Base-by-base conservation (phyloP, 257 asterid species). In the Primulina eburnea region DNA sequence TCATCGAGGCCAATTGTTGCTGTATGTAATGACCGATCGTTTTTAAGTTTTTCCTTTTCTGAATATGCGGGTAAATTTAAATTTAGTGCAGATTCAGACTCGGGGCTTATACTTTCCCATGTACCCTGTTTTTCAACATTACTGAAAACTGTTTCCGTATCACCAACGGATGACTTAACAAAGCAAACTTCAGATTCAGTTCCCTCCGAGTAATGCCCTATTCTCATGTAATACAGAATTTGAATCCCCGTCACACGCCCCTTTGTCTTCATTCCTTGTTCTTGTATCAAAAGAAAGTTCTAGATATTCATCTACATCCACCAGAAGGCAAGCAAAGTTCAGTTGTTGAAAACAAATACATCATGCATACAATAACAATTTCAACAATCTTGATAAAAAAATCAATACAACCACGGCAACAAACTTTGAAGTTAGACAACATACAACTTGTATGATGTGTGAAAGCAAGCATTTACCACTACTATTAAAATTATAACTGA, bases 1-100 rank as follows among this genome's bases (percentile, higher is more conserved):
- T 91, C 97, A 74, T 89, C 97, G 50, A 94, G 95, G 56, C 92
- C 88, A 34, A 78, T 70, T 71, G 90, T 90, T 53, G 86, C 86
- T 8, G 77, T 78, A 71, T 60, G 85, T 34, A 74, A 59, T 17
- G n/a, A 50, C 76, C 75, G 85, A 59, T 81, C 90, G 4, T 38
- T 72, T 72, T 72, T 73, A 29, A 79, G 28, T 71, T 72, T 69
- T 64, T 81, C 89, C 72, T 80, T 83, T 34, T 74, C 95, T 38
- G 66, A 64, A 69, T 59, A 76, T 8, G 73, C 76, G 10, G 73
- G 72, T 26, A 47, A 20, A 47, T 80, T 77, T 47, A 76, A 73
- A 65, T 74, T 82, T 40, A 50, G 17, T 50, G 57, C 57, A 50
- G 21, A 50, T 14, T 50, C 57, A 50, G 21, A 17, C 57, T 71